Percentiles rank a stretch among this genome's conserved stretches.
phyloP scores from a whole-genome alignment of 1,284 basidiomycete species.

The Rhizopogon parksii region DNA sequence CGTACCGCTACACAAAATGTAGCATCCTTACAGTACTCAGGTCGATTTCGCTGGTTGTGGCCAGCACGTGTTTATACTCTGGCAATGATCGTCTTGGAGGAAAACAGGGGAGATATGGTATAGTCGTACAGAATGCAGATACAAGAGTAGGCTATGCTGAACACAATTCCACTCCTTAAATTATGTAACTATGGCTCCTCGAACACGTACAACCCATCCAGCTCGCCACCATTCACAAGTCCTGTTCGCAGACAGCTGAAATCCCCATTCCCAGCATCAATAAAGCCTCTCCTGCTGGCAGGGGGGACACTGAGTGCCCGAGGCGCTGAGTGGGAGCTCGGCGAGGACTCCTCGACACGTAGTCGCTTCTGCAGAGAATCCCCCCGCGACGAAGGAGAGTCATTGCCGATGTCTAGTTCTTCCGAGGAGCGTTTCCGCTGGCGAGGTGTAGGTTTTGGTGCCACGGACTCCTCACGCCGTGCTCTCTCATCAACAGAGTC shows the following conservation, averaged over 20 bases:
- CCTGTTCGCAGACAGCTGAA: slow-evolving; percentile 20
- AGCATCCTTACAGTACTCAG: too few relatives aligned
- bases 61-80: too few relatives aligned
- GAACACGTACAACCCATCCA: slow-evolving; percentile 28
- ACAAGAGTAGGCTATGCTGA: slow-evolving; percentile 1
- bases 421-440: slow-evolving; percentile 30
- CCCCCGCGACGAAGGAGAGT: slow-evolving; percentile 11
- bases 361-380: slow-evolving; percentile 24
- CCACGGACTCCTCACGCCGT: slow-evolving; percentile 4
- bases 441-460: slow-evolving; percentile 9
- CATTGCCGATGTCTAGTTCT: slow-evolving; percentile 18
- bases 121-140: slow-evolving; percentile 3
- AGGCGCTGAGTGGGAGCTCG: slow-evolving; percentile 5
- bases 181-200: slow-evolving; percentile 8
- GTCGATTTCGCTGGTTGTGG: too few relatives aligned
- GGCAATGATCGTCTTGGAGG: too few relatives aligned
- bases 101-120: slow-evolving; percentile 1
- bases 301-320: slow-evolving; percentile 13
- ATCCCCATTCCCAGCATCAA: slow-evolving; percentile 13
- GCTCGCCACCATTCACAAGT: slow-evolving; percentile 24
- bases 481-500: slow-evolving; percentile 3
- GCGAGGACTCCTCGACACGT: slow-evolving; percentile 19
- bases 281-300: slow-evolving; percentile 14
- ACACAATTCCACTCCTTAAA: slow-evolving; percentile 1
- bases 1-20: too few relatives aligned